Conservation (phyloP, 2,329 filamentous ascomycete species). For the Diaporthe sp. region DNA sequence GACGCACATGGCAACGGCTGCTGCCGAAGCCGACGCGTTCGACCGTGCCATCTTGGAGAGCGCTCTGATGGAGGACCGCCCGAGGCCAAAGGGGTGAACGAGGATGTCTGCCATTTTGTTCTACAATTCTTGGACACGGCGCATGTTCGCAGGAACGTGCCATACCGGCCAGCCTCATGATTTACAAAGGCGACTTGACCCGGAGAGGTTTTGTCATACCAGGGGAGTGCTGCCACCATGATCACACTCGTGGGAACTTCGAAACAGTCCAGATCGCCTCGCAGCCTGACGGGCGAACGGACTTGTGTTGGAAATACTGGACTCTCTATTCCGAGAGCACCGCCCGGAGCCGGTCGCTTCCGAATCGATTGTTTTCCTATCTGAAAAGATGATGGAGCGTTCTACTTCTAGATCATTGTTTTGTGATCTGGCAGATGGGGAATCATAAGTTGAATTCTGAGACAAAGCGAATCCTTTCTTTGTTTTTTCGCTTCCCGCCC, state of each 20-base stretch:
- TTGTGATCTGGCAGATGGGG: constrained; percentile 43
- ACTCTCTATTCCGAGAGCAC: constrained; percentile 17
- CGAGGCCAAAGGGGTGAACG: constrained; percentile 38
- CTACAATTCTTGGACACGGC: constrained; percentile 12
- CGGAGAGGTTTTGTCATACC: neutral
- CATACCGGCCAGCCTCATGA: constrained; percentile 4
- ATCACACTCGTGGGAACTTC: neutral
- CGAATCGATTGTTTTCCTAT: constrained; percentile 34
- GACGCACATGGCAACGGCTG: constrained; percentile 38
- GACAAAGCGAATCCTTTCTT: constrained; percentile 40
- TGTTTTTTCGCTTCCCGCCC: constrained; percentile 36
- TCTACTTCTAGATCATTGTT: constrained; percentile 38
- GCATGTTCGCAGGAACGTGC: neutral
- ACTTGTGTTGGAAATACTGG: constrained; percentile 25
- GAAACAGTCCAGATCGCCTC: neutral
- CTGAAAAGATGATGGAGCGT: constrained; percentile 37
- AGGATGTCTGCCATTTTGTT: neutral
- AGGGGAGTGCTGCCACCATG: neutral
- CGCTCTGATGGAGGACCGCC: constrained; percentile 40
- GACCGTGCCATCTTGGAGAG: constrained; percentile 44
- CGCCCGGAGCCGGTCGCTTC: constrained; percentile 20
- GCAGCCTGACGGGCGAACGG: neutral
- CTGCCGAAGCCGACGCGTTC: constrained; percentile 44
- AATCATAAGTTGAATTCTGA: constrained; percentile 53
- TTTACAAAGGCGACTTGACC: neutral